Conservation (phyloP, 2,329 filamentous ascomycete genomes). For the Rutstroemia sp. region DNA sequence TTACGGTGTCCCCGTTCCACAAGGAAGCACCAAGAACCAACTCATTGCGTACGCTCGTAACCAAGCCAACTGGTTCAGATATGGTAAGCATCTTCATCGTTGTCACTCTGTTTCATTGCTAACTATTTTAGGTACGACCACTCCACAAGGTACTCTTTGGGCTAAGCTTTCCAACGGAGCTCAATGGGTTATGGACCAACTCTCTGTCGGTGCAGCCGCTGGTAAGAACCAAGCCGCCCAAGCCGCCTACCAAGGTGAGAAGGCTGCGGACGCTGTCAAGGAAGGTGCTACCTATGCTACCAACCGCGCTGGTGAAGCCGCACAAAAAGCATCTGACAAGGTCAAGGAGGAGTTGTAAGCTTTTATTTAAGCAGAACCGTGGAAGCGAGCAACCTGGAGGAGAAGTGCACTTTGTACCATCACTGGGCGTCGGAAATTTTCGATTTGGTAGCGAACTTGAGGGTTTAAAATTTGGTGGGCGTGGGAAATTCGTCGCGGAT, state of each 20-base stretch:
- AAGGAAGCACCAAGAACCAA: constrained; percentile 44
- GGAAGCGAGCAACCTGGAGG: neutral
- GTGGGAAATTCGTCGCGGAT: neutral
- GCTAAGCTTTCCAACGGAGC: constrained; percentile 48
- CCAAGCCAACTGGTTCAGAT: constrained; percentile 69
- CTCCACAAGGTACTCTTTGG: constrained; percentile 57
- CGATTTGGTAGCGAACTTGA: neutral
- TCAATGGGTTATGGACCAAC: constrained; percentile 41
- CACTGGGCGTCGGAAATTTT: constrained; percentile 4
- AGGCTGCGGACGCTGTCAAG: constrained; percentile 36
- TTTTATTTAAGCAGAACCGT: neutral
- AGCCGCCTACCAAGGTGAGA: constrained; percentile 33
- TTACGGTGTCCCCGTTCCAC: constrained; percentile 51
- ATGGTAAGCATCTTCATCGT: constrained; percentile 39
- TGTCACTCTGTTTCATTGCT: neutral
- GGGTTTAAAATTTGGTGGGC: neutral
- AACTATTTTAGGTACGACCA: constrained; percentile 38
- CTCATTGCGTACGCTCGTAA: constrained; percentile 64
- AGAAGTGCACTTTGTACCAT: neutral
- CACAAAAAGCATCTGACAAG: constrained; percentile 28
- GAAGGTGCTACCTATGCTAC: constrained; percentile 29
- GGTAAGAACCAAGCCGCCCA: constrained; percentile 36
- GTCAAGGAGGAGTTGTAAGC: constrained; percentile 31
- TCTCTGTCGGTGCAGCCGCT: constrained; percentile 40
- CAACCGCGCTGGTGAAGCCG: constrained; percentile 31